Conservation (phyloP, 306 rosid species). For the Cucurbita maxima region DNA sequence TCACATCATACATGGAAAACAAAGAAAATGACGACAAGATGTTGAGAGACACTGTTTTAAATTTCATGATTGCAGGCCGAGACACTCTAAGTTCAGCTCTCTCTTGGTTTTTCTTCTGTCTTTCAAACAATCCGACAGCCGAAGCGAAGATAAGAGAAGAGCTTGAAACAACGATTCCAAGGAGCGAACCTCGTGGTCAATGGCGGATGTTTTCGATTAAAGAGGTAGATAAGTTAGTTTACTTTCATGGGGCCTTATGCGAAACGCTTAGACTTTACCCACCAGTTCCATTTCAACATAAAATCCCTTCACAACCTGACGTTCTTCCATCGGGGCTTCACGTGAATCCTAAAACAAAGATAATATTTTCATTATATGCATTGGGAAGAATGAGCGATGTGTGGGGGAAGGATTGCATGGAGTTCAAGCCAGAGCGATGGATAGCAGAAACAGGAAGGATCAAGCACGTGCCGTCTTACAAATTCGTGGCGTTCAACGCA, state of each 20-base stretch:
- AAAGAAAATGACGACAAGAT: constrained; percentile 5
- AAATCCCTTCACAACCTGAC: constrained; percentile 9
- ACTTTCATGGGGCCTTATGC: constrained; percentile 36
- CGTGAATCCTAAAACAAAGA: constrained; percentile 1
- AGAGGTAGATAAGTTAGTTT: constrained; percentile 22
- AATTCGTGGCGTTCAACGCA: constrained; percentile 24
- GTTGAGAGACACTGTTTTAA: constrained; percentile 5
- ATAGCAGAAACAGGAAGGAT: constrained; percentile 17
- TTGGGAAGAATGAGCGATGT: constrained; percentile 37
- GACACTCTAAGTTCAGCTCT: constrained; percentile 10
- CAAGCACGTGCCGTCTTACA: constrained; percentile 21
- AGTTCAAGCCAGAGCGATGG: constrained; percentile 58
- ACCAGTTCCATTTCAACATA: constrained; percentile 22
- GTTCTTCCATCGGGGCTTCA: constrained; percentile 30
- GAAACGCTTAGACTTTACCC: constrained; percentile 42
- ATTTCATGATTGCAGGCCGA: constrained; percentile 7
- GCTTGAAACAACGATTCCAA: not conserved
- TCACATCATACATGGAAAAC: constrained; percentile 7
- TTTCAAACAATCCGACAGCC: constrained; percentile 6
- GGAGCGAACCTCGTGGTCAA: not conserved
- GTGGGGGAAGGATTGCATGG: constrained; percentile 39
- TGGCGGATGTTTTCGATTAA: not conserved
- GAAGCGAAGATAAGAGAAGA: constrained; percentile 15
- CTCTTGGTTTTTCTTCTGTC: constrained; percentile 19
- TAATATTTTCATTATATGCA: constrained; percentile 21